A percentile compares a stretch with the other conserved stretches of the same genome.
Evolutionary conservation across 1,284 basidiomycete species (phyloP).

Genomic region (Rhodotorula sp.): DNA sequence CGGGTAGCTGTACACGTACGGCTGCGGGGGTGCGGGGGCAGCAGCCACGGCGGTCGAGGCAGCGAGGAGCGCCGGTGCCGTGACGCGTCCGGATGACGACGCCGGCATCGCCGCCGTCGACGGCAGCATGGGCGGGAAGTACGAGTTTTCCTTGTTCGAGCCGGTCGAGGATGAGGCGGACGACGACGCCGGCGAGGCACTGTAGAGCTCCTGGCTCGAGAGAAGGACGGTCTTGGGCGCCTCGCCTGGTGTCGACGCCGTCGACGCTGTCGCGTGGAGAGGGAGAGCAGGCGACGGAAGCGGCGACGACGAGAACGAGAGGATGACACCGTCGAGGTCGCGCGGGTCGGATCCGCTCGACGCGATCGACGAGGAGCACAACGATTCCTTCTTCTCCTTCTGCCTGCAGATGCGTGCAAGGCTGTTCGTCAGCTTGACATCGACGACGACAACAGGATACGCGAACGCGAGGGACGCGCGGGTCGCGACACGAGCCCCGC

Average conservation of each 20-base stretch:
- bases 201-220: constrained; percentile 3
- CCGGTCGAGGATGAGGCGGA: not conserved
- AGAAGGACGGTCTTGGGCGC: constrained; percentile 1
- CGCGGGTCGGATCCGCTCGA: constrained; percentile 25
- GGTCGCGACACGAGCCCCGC: constrained; percentile 13
- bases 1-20: constrained; percentile 1
- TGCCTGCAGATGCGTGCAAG: constrained; percentile 18
- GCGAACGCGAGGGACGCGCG: not conserved
- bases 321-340: constrained; percentile 35
- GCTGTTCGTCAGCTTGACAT: not conserved
- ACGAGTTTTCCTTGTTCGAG: constrained; percentile 30
- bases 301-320: constrained; percentile 37
- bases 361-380: constrained; percentile 24
- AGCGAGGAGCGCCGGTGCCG: not conserved
- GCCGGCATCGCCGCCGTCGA: not conserved
- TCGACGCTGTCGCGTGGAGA: not conserved
- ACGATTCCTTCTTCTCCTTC: constrained; percentile 41
- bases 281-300: constrained; percentile 7
- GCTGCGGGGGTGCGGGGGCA: not conserved
- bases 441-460: not conserved
- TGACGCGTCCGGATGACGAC: not conserved
- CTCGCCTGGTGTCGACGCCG: not conserved
- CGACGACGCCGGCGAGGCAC: not conserved
- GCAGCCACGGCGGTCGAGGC: not conserved
- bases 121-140: not conserved